Evolutionary conservation across 2,329 filamentous ascomycete species (phyloP), one percentile per base, ranked within the genome.

Genomic region (Colletotrichum sp.): DNA sequence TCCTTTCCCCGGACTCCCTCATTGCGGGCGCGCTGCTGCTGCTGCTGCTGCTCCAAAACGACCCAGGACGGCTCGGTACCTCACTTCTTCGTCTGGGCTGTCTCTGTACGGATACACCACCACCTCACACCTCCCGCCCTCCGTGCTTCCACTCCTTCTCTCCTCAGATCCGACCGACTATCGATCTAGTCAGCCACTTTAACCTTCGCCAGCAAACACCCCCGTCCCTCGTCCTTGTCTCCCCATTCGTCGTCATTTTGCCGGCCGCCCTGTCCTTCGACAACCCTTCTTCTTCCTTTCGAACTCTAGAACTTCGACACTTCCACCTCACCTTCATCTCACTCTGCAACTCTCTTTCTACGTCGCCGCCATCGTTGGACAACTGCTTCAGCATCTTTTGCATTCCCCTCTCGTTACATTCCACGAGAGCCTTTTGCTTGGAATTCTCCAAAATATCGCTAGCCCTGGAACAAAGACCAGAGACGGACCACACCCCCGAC

Each of bases 241-340:
- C 57, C 70, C 71, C 70, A 75, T 73, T 73, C 70, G 73, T 73
- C 71, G 71, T 76, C 69, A 76, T 72, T 55, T 76, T 76, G 39
- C 70, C 70, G 32, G 70, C 69, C 64, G 64, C 73, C 73, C 70
- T 76, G 64, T 22, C 73, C 70, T 76, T 73, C 70, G 57, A 73
- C 32, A 30, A 69, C 64, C 70, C 73, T 73, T 76, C 73, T 76
- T 44, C 73, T 76, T 76, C 73, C 72, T 44, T 76, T 76, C 70
- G 70, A 76, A 77, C 75, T 75, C 71, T 77, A 74, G 71, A 77
- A 77, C 71, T 57, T 77, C 65, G 36, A 77, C 75, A 61, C 65
- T 75, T 77, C 49, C 72, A 70, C 25, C 52, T 67, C 68, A 67
- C 65, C 63, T 67, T 52, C 69, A 67, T 67, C 55, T 19, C 61